A percentile compares a stretch with the other conserved stretches of the same genome.
These are phyloP conservation scores for Sporothrix humicola DNA, from an alignment of 2,329 filamentous ascomycete species.

Conservation along the genomic window DNA sequence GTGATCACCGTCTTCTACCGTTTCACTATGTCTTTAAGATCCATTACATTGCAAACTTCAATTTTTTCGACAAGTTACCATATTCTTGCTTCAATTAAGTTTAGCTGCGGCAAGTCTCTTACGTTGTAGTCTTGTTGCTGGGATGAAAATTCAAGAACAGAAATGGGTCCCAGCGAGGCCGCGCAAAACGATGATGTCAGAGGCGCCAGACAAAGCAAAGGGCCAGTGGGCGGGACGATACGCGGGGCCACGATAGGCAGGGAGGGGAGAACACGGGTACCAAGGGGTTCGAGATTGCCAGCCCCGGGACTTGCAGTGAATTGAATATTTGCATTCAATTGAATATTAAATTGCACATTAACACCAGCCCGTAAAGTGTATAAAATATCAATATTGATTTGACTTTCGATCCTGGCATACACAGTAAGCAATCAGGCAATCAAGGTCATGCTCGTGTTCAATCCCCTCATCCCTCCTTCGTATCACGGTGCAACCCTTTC, in stretches of 20 bases:
- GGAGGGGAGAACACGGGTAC: background rate
- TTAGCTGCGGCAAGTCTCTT: background rate
- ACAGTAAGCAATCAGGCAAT: background rate
- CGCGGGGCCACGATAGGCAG: constrained; percentile 9
- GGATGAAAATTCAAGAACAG: background rate
- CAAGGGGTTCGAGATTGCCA: background rate
- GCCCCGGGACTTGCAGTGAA: background rate
- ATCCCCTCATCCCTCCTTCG: background rate
- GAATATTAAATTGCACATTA: background rate
- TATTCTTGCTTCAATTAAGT: background rate
- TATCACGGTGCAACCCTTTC: background rate
- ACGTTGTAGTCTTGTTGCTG: background rate
- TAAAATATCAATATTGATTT: background rate
- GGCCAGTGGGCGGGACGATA: background rate
- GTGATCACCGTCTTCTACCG: background rate
- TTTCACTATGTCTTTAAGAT: background rate
- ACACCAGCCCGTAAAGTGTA: background rate
- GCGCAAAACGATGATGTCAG: constrained; percentile 22
- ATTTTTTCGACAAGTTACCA: background rate
- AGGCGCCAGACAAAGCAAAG: constrained; percentile 12
- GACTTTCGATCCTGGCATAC: background rate
- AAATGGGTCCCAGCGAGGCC: background rate
- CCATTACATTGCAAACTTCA: background rate
- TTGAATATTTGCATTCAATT: background rate
- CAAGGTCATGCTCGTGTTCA: background rate